Conservation (phyloP, 2,329 filamentous ascomycete species). For the Chaetoscypha palmicola region DNA sequence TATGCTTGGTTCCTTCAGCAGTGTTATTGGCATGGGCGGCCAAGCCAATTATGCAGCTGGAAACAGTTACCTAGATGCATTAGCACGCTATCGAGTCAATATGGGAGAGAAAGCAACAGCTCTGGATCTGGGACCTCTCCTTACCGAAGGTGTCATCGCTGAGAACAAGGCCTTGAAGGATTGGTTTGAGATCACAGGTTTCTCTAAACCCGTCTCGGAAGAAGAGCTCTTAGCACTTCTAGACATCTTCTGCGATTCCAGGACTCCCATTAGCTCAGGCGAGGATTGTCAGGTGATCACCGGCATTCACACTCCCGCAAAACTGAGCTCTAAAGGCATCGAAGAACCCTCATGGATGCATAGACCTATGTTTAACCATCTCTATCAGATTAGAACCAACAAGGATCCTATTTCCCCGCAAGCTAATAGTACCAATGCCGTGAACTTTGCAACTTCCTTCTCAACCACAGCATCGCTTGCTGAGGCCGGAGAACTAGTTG, state of each 20-base stretch:
- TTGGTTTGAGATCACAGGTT: not conserved
- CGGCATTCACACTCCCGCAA: slow-evolving; percentile 1
- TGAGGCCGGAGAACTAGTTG: not conserved
- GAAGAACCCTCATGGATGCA: slow-evolving; percentile 1
- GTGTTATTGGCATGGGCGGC: slow-evolving; percentile 11
- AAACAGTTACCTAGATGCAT: slow-evolving; percentile 25
- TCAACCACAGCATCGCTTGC: not conserved
- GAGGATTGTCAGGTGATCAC: not conserved
- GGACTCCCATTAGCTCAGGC: not conserved
- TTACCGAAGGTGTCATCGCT: not conserved
- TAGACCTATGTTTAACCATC: not conserved
- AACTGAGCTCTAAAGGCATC: not conserved
- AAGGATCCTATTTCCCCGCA: not conserved
- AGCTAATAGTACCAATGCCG: not conserved
- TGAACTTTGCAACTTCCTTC: not conserved
- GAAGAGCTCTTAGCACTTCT: not conserved
- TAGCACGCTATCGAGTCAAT: slow-evolving; percentile 7
- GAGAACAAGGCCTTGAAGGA: not conserved
- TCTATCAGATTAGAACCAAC: not conserved
- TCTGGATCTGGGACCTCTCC: slow-evolving; percentile 2
- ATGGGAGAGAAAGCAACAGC: not conserved
- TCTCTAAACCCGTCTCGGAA: not conserved
- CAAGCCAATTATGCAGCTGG: slow-evolving; percentile 20
- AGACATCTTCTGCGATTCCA: slow-evolving; percentile 1
- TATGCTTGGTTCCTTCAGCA: slow-evolving; percentile 31